Conservation (phyloP, 2,329 filamentous ascomycete species). For the Aspergillus caelatus region DNA sequence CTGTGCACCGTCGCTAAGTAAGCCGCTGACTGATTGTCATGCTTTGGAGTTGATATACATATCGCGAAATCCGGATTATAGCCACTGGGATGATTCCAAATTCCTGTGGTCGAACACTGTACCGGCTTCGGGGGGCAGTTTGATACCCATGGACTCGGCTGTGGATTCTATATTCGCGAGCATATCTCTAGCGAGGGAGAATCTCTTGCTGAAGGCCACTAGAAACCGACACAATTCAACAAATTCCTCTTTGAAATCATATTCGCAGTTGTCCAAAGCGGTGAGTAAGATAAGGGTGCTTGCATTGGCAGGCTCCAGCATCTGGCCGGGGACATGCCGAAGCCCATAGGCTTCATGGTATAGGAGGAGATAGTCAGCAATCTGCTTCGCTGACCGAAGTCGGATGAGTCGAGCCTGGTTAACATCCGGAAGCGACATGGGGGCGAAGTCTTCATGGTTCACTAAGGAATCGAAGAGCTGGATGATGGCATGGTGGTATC, state of each 20-base stretch:
- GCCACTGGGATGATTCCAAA: conserved; percentile 18
- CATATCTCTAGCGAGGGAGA: conserved; percentile 24
- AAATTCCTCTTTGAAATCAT: conserved; percentile 28
- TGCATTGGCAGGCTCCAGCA: conserved; percentile 28
- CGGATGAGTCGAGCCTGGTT: conserved; percentile 21
- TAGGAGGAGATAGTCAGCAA: conserved; percentile 29
- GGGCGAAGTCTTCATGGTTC: conserved; percentile 17
- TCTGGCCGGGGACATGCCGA: conserved; percentile 31
- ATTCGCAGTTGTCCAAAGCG: conserved; percentile 25
- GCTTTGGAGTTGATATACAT: background rate
- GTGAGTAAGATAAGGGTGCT: conserved; percentile 26
- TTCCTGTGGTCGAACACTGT: conserved; percentile 24
- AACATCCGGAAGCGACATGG: conserved; percentile 12
- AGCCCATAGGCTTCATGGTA: conserved; percentile 33
- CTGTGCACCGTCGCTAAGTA: background rate
- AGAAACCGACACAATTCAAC: conserved; percentile 31
- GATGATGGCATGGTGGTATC: conserved; percentile 30
- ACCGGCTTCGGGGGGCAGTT: conserved; percentile 26
- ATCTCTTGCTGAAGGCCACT: conserved; percentile 27
- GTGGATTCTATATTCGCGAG: conserved; percentile 26
- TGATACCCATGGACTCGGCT: conserved; percentile 16
- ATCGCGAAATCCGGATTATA: background rate
- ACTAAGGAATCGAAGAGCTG: conserved; percentile 29
- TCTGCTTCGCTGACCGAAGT: conserved; percentile 26
- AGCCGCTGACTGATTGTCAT: background rate